Conservation (phyloP, 148 eudicot genomes). For the Pharnaceum exiguum region DNA sequence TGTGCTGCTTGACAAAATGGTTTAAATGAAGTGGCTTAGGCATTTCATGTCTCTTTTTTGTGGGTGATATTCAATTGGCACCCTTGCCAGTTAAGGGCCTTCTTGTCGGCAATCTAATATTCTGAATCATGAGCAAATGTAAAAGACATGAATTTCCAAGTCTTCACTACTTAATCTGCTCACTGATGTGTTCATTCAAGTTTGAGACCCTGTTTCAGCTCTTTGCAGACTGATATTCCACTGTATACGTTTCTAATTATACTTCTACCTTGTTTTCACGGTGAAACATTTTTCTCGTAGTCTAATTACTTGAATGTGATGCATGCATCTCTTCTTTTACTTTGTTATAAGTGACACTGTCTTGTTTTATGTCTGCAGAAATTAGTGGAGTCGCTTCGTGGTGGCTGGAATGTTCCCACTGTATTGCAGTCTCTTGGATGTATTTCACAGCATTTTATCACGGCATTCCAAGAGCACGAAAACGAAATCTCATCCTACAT, state of each 20-base stretch:
- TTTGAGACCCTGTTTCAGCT: neutral
- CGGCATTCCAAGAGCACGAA: slow-evolving; percentile 53
- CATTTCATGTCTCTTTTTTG: too few relatives aligned
- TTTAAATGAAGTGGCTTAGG: too few relatives aligned
- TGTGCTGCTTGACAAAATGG: neutral
- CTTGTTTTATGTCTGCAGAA: slow-evolving; percentile 32
- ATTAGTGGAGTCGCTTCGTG: slow-evolving; percentile 54
- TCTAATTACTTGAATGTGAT: too few relatives aligned
- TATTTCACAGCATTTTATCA: slow-evolving; percentile 55
- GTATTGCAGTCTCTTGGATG: slow-evolving; percentile 87
- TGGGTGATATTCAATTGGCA: too few relatives aligned
- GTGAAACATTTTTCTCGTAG: too few relatives aligned
- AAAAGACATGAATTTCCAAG: neutral
- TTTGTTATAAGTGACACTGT: neutral
- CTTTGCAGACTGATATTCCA: too few relatives aligned
- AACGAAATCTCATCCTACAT: slow-evolving; percentile 50
- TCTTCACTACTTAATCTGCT: neutral
- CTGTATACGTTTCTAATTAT: too few relatives aligned
- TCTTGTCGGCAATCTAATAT: neutral
- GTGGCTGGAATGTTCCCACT: slow-evolving; percentile 55
- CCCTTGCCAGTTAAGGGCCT: too few relatives aligned
- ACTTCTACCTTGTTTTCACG: too few relatives aligned
- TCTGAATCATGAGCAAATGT: neutral
- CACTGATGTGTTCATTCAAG: neutral
- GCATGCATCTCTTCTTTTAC: neutral